Evolutionary conservation across 495 filamentous ascomycete species (phyloP).

Genomic region (Tuber brumale): DNA sequence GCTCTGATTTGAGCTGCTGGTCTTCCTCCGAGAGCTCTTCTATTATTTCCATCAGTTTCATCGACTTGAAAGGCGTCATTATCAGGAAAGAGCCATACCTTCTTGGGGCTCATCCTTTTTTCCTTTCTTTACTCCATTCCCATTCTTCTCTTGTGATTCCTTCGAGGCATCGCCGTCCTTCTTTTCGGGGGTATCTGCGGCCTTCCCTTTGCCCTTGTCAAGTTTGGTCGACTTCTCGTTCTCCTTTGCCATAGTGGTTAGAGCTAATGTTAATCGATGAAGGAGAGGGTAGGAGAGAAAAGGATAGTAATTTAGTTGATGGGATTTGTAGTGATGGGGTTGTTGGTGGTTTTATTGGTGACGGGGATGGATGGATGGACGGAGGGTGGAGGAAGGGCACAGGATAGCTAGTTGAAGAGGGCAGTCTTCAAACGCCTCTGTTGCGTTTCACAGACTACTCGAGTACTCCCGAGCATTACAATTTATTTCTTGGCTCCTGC

Average conservation of each 20-base stretch:
- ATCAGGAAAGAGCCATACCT: constrained; percentile 44
- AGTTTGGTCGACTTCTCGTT: constrained; percentile 77
- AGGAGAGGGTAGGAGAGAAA: constrained; percentile 1
- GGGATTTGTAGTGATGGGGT: constrained; percentile 10
- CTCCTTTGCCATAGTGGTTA: constrained; percentile 67
- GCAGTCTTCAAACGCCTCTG: not conserved
- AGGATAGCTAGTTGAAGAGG: constrained; percentile 1
- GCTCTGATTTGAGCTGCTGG: constrained; percentile 92
- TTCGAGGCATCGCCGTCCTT: constrained; percentile 55
- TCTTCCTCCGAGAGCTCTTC: constrained; percentile 97
- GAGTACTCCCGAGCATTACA: not conserved
- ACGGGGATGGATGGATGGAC: constrained; percentile 20
- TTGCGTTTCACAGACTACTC: constrained; percentile 7
- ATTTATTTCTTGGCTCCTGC: not conserved
- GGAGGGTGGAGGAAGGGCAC: constrained; percentile 20
- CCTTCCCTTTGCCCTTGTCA: constrained; percentile 96
- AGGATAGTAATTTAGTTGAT: constrained; percentile 5
- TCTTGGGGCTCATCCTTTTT: constrained; percentile 49
- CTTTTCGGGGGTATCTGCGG: constrained; percentile 55
- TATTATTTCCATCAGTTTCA: constrained; percentile 29
- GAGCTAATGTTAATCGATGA: constrained; percentile 19
- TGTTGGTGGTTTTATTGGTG: constrained; percentile 17
- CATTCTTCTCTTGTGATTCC: constrained; percentile 58
- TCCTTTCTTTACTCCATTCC: constrained; percentile 68
- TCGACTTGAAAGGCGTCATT: constrained; percentile 42